Percentiles rank a stretch among this genome's conserved stretches.
Evolutionary conservation across 371 early-diverging fungal genomes (phyloP).

Genomic region (Phascolomyces articulosus): DNA sequence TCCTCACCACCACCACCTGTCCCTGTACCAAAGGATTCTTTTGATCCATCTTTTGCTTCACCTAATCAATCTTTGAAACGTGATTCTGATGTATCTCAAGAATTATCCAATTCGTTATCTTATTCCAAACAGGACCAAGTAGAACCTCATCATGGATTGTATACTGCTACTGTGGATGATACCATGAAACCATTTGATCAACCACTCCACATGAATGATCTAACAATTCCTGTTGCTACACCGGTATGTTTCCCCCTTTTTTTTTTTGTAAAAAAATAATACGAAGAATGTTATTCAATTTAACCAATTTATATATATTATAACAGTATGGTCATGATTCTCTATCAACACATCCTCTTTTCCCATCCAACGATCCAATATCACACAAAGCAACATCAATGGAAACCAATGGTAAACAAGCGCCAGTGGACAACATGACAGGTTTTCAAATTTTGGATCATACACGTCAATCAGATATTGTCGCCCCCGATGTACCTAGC

Average conservation of each 20-base stretch:
- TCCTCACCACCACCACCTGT: background rate
- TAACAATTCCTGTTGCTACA: slow-evolving; percentile 11
- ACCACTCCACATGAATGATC: slow-evolving; percentile 1
- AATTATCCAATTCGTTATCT: background rate
- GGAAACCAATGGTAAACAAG: background rate
- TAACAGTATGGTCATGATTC: background rate
- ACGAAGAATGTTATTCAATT: no score
- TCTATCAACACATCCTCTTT: background rate
- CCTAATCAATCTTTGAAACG: background rate
- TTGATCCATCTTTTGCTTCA: background rate
- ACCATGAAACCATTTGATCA: slow-evolving; percentile 4
- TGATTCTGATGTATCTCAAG: background rate
- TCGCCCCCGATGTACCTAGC: background rate
- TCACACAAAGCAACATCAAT: background rate
- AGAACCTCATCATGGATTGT: background rate
- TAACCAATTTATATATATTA: no score
- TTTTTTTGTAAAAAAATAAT: background rate
- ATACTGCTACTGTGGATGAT: background rate
- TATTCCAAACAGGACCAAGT: background rate
- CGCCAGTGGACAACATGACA: background rate
- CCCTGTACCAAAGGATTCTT: background rate
- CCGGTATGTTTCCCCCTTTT: slow-evolving; percentile 12
- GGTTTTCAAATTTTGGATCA: background rate
- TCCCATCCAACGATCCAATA: background rate
- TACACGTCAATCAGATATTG: background rate